A percentile compares a stretch with the other conserved stretches of the same genome.
These are phyloP conservation scores for Torulaspora gathmanii DNA, from an alignment of 805 yeast species.

Conservation along the genomic window DNA sequence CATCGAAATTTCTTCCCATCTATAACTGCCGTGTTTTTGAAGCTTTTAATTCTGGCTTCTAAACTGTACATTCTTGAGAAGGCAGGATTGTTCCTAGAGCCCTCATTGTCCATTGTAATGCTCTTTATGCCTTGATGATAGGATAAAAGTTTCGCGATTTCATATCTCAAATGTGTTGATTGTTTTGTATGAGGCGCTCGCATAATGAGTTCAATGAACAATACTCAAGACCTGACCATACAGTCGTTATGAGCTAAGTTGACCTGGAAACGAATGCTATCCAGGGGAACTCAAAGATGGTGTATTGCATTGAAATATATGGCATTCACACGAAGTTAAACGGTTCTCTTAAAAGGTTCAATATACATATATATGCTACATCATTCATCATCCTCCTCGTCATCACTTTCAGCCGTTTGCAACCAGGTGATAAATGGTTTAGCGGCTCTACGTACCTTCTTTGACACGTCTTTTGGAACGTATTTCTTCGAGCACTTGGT, in stretches of 20 bases:
- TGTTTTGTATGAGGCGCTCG: neutral
- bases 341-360: constrained; percentile 16
- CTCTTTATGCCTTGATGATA: neutral
- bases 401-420: constrained; percentile 84
- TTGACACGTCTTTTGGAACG: constrained; percentile 85
- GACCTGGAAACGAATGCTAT: no score
- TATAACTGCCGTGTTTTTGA: constrained; percentile 14
- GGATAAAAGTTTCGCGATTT: no score
- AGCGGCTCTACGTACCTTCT: constrained; percentile 93
- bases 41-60: constrained; percentile 17
- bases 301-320: neutral
- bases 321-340: neutral
- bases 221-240: no score
- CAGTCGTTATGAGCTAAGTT: no score
- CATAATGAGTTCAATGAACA: neutral
- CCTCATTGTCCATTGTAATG: constrained; percentile 1
- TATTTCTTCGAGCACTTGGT: constrained; percentile 84
- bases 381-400: constrained; percentile 41
- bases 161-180: no score
- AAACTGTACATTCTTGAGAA: constrained; percentile 9
- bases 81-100: neutral
- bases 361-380: constrained; percentile 11
- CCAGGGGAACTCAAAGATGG: no score
- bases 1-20: constrained; percentile 27
- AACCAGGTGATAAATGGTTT: constrained; percentile 95